Evolutionary conservation across 2,329 filamentous ascomycete genomes (phyloP).

Genomic region (Coleophoma crateriformis): DNA sequence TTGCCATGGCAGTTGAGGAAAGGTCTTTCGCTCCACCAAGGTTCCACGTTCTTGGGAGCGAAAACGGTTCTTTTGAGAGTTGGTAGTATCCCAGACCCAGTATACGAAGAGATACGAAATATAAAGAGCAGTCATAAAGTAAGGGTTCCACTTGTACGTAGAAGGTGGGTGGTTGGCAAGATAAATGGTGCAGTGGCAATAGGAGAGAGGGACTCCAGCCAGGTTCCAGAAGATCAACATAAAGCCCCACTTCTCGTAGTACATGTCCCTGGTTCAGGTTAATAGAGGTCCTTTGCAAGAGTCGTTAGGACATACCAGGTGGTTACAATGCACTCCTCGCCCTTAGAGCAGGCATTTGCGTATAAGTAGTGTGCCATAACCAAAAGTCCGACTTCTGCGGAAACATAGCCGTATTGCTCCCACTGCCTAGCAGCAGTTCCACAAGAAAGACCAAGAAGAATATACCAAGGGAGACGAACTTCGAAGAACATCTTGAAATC

Average conservation of each 20-base stretch:
- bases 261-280: slow-evolving; percentile 67
- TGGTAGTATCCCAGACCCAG: slow-evolving; percentile 88
- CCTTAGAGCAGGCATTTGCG: slow-evolving; percentile 87
- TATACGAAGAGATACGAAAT: slow-evolving; percentile 75
- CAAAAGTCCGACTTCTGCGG: slow-evolving; percentile 77
- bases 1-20: slow-evolving; percentile 89
- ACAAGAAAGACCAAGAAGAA: slow-evolving; percentile 72
- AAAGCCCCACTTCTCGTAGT: slow-evolving; percentile 95
- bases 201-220: slow-evolving; percentile 82
- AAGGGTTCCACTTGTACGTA: slow-evolving; percentile 71
- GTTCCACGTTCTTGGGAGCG: slow-evolving; percentile 73
- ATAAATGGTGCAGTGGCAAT: slow-evolving; percentile 91
- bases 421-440: slow-evolving; percentile 78
- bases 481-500: slow-evolving; percentile 97
- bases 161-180: slow-evolving; percentile 74
- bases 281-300: not conserved
- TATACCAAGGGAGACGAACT: slow-evolving; percentile 88
- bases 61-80: slow-evolving; percentile 93
- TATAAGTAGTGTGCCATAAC: slow-evolving; percentile 89
- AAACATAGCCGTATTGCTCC: slow-evolving; percentile 79
- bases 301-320: slow-evolving; percentile 53
- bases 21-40: slow-evolving; percentile 65
- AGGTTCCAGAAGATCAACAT: slow-evolving; percentile 99
- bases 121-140: slow-evolving; percentile 59
- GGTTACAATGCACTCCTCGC: slow-evolving; percentile 82